These are phyloP conservation scores for Dysphania ambrosioides DNA, from an alignment of 148 eudicot species.

Conservation along the genomic window DNA sequence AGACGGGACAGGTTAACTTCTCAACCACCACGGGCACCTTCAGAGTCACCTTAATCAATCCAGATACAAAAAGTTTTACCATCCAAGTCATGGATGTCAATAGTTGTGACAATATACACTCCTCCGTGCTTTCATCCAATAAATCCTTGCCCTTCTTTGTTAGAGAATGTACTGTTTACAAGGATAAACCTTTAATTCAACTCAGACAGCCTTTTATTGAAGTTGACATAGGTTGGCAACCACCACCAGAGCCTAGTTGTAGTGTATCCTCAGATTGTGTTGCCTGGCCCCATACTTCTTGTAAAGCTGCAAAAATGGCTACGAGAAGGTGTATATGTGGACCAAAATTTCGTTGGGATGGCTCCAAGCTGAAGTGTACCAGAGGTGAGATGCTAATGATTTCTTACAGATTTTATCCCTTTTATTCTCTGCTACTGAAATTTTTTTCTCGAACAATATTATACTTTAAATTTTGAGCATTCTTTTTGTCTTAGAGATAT, in stretches of 20 bases:
- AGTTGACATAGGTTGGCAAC: slow-evolving; percentile 26
- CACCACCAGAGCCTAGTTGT: slow-evolving; percentile 23
- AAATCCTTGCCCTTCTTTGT: slow-evolving; percentile 8
- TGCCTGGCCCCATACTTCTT: slow-evolving; percentile 22
- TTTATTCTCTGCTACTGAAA: neutral
- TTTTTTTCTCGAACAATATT: neutral
- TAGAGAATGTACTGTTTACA: slow-evolving; percentile 5
- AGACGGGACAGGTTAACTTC: slow-evolving; percentile 23
- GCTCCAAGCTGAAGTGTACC: slow-evolving; percentile 14
- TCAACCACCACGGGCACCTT: slow-evolving; percentile 12
- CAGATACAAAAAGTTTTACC: neutral
- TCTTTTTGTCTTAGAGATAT: neutral
- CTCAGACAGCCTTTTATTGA: slow-evolving; percentile 18
- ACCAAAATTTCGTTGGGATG: slow-evolving; percentile 20
- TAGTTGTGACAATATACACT: slow-evolving; percentile 18
- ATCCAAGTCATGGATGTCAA: slow-evolving; percentile 19
- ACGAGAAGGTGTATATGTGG: slow-evolving; percentile 25
- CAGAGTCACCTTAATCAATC: slow-evolving; percentile 19
- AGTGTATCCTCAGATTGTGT: slow-evolving; percentile 16
- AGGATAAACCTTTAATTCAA: neutral
- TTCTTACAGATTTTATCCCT: neutral
- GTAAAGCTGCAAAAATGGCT: slow-evolving; percentile 17
- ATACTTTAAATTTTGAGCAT: neutral
- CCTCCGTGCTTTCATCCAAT: neutral
- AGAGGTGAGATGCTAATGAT: slow-evolving; percentile 14